Base-by-base conservation (phyloP, 192 early-diverging fungal genomes). In the Phycomyces nitens region DNA sequence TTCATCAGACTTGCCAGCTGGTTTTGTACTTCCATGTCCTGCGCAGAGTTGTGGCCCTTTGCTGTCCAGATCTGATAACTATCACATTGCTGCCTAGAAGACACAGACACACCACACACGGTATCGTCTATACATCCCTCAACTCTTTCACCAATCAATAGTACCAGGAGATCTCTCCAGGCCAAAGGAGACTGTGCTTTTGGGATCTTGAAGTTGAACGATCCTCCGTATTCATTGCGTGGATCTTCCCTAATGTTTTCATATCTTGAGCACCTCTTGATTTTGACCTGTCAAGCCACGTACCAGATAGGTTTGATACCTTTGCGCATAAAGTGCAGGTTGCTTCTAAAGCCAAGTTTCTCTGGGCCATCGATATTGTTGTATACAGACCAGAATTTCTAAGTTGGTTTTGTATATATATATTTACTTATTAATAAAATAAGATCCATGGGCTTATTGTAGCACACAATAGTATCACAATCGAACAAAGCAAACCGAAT, bases 281-380 rank as follows among this genome's bases (percentile, higher is more conserved):
- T 15, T 9, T 29, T 55, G 23, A 5, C 23, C 42, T 50, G n/a
- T 43, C 42, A 8, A 50, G 24, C 23, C 7, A 41, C 42, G 53
- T 63, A 69, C 68, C 68, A 69, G 8, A 69, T 69, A 9, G 68
- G 68, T 39, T 69, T 69, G 52, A 69, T 69, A 11, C 68, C 68
- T 58, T 69, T 69, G 15, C 55, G 53, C 68, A 69, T 69, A 58
- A 69, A 69, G 44, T 69, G 68, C 15, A 62, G 24, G 52, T 63
- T 69, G 42, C 50, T 47, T 10, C 68, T 24, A 56, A 61, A 69
- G 2, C 60, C 60, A 1, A 69, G 42, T 18, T 49, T 50, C 10
- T 69, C 68, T 2, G 68, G 68, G n/a, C 68, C 68, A 22, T 62
- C 68, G 15, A 69, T 69, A 41, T 69, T 69, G 42, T 69, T 69